These are phyloP conservation scores for Scedosporium aurantiacum DNA, from an alignment of 2,329 filamentous ascomycete genomes.

Conservation along the genomic window DNA sequence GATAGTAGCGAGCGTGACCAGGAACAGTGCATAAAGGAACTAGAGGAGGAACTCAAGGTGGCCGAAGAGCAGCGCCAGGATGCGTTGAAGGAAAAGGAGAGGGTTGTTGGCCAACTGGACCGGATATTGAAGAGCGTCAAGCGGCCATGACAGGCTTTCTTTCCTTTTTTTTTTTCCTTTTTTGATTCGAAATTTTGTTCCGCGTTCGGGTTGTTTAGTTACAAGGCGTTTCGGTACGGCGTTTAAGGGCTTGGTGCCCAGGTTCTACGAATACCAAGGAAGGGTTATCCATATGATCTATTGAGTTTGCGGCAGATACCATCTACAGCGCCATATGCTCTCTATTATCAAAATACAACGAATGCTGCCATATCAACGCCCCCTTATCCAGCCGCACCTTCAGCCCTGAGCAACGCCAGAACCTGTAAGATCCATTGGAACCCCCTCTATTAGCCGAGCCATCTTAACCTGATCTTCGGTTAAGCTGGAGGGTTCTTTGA, in stretches of 20 bases:
- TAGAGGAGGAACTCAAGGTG: conserved; percentile 53
- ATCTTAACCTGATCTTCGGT: neutral
- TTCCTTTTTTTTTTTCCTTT: neutral
- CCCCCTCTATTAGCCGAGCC: too few species aligned
- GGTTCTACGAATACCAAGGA: neutral
- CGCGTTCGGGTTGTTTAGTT: too few species aligned
- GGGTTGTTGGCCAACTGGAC: conserved; percentile 49
- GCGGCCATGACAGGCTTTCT: conserved; percentile 18
- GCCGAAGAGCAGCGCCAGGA: conserved; percentile 52
- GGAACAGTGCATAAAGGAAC: conserved; percentile 51
- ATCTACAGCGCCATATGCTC: neutral
- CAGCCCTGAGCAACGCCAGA: neutral
- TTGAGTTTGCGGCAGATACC: neutral
- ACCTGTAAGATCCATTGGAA: neutral
- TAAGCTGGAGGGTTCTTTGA: conserved; percentile 14
- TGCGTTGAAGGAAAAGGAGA: conserved; percentile 52
- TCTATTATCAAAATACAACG: neutral
- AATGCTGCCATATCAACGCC: neutral
- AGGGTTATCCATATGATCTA: neutral
- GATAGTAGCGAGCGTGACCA: conserved; percentile 72
- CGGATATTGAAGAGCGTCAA: conserved; percentile 48
- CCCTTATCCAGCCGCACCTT: neutral
- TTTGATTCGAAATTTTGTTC: neutral
- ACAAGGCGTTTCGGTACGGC: neutral
- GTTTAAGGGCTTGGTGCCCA: neutral